A percentile compares a stretch with the other conserved stretches of the same genome.
Evolutionary conservation across 2,329 filamentous ascomycete species (phyloP).

Genomic region (Trichophyton simii): DNA sequence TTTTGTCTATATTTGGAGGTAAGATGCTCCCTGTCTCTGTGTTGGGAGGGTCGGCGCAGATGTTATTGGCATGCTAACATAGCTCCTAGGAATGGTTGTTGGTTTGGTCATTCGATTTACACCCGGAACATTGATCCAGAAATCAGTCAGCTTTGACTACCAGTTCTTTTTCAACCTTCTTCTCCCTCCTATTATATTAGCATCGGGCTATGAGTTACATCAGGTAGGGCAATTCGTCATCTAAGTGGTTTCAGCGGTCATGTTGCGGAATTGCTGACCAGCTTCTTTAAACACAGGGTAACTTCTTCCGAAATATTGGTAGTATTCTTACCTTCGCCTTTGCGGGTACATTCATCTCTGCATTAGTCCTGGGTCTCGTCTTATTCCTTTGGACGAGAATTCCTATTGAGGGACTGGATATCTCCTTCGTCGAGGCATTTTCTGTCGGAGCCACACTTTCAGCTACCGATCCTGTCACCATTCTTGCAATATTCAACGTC

Average conservation of each 20-base stretch:
- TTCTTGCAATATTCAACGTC: slow-evolving; percentile 95
- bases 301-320: slow-evolving; percentile 97
- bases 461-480: slow-evolving; percentile 93
- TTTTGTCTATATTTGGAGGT: slow-evolving; percentile 96
- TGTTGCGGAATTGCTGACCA: neutral
- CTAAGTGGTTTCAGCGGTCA: neutral
- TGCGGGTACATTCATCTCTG: slow-evolving; percentile 91
- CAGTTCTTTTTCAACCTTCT: slow-evolving; percentile 99
- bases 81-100: slow-evolving; percentile 76
- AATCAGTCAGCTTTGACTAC: slow-evolving; percentile 91
- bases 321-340: slow-evolving; percentile 97
- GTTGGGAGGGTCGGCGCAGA: neutral
- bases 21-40: slow-evolving; percentile 7
- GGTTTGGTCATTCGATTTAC: slow-evolving; percentile 76
- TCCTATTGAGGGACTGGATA: slow-evolving; percentile 69
- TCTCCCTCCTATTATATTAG: slow-evolving; percentile 94
- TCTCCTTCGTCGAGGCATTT: slow-evolving; percentile 90
- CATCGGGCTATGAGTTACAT: slow-evolving; percentile 92
- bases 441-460: slow-evolving; percentile 93
- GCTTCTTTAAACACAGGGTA: slow-evolving; percentile 42
- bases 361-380: slow-evolving; percentile 81
- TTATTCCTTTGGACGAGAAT: slow-evolving; percentile 81
- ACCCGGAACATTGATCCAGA: slow-evolving; percentile 70
- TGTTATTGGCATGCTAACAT: neutral
- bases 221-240: slow-evolving; percentile 41